Base-by-base conservation (phyloP, 2,329 filamentous ascomycete genomes). In the Paecilomyces fulvus region DNA sequence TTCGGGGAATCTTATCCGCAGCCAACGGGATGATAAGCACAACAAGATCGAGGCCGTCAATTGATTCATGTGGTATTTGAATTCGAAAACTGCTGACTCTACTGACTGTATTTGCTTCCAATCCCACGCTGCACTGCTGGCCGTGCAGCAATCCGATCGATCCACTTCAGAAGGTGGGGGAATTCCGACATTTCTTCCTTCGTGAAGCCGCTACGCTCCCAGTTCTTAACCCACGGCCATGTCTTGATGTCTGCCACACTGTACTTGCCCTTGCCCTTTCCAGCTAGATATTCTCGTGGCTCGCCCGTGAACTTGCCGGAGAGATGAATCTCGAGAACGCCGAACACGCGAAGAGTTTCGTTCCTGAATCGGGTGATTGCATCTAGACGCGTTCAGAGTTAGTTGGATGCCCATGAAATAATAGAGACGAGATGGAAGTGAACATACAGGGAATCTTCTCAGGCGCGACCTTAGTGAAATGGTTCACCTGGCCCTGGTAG, bases 321-420 rank as follows among this genome's bases (percentile, higher is more conserved):
- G 1, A 82, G 69, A 9, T 75, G 78, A 56, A 81, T 79, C n/a
- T 82, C 79, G n/a, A 82, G 72, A n/a, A 83, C 80, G 53, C 77
- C 79, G 60, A 73, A 81, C 10, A 81, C 75, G 4, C 79, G 75
- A 2, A 80, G 68, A 1, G 75, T 78, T 63, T 82, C 79, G 53
- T 80, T 81, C 52, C 67, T 70, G 73, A 79, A 82, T 33, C 78
- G 75, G 21, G 75, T 70, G 61, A 81, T 78, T 11, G 79, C 79
- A 65, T 78, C 65, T 69, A 50, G 14, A 17, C 12, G n/a, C n/a
- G 4, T 9, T 8, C 9, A n/a, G n/a, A 43, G 37, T 43, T n/a
- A 43, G 37, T 3, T 17, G 14, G n/a, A n/a, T 43, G 17, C 2
- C 8, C n/a, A 7, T 17, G 7, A 17, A 17, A 10, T 9, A 7